phyloP scores from a whole-genome alignment of 2,329 filamentous ascomycete species.

The Aspergillus fumigatiaffinis region DNA sequence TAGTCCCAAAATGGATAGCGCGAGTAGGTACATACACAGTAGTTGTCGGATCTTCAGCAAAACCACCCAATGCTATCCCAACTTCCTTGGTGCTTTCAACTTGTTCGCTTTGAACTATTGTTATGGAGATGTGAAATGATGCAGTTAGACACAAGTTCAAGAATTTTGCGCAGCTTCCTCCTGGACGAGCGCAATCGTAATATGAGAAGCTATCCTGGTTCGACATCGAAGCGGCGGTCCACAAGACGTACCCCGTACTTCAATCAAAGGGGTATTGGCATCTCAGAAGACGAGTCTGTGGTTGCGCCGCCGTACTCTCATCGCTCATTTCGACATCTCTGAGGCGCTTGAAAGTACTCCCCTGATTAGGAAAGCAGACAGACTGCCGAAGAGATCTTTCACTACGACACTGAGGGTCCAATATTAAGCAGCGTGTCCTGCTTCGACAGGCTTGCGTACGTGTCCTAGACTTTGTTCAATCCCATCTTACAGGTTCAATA shows the following conservation, averaged over 20 bases:
- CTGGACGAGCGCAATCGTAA: background rate
- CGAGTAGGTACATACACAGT: background rate
- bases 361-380: background rate
- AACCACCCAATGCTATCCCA: background rate
- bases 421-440: background rate
- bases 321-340: background rate
- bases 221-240: background rate
- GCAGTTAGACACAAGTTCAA: background rate
- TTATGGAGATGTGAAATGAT: background rate
- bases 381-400: background rate
- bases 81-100: background rate
- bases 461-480: no score
- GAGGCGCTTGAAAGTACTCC: background rate
- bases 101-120: background rate
- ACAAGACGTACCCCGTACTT: constrained; percentile 2
- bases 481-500: no score
- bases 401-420: background rate
- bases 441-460: background rate
- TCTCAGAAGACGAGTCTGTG: background rate
- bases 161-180: background rate
- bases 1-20: constrained; percentile 20
- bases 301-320: background rate
- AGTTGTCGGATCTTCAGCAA: background rate
- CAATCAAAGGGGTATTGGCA: background rate
- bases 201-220: background rate